Evolutionary conservation across 495 filamentous ascomycete genomes (phyloP).

Genomic region (Aspergillus diversus): DNA sequence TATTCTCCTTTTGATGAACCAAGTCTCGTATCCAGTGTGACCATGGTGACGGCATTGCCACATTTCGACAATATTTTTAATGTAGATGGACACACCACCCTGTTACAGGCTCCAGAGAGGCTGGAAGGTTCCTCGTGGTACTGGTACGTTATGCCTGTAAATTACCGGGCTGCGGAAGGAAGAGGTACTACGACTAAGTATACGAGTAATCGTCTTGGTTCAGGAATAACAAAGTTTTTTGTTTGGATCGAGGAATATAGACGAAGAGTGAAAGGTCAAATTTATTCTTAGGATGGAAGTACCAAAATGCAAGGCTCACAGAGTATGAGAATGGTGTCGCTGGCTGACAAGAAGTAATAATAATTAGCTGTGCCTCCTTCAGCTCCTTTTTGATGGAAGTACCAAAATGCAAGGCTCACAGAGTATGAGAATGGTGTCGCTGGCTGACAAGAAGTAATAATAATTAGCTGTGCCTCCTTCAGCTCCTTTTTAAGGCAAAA

Average conservation of each 20-base stretch:
- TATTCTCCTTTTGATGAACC: neutral
- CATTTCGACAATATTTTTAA: constrained; percentile 6
- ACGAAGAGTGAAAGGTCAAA: neutral
- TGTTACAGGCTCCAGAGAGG: constrained; percentile 5
- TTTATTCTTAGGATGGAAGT: neutral
- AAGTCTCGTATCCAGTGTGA: neutral
- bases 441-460: neutral
- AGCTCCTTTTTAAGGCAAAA: no score
- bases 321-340: neutral
- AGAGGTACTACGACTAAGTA: neutral
- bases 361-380: no score
- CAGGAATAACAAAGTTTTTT: neutral
- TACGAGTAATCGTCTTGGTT: neutral
- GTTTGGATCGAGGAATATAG: neutral
- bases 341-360: neutral
- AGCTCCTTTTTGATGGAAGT: no score
- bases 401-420: neutral
- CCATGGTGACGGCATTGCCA: constrained; percentile 6
- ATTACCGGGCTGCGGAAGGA: constrained; percentile 10
- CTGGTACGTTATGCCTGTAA: constrained; percentile 12
- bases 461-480: no score
- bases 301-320: neutral
- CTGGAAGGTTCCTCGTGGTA: constrained; percentile 17
- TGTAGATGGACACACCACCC: neutral
- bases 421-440: neutral